These are phyloP conservation scores for Neoconidiobolus thromboides DNA, from an alignment of 371 early-diverging fungal species.

Conservation along the genomic window DNA sequence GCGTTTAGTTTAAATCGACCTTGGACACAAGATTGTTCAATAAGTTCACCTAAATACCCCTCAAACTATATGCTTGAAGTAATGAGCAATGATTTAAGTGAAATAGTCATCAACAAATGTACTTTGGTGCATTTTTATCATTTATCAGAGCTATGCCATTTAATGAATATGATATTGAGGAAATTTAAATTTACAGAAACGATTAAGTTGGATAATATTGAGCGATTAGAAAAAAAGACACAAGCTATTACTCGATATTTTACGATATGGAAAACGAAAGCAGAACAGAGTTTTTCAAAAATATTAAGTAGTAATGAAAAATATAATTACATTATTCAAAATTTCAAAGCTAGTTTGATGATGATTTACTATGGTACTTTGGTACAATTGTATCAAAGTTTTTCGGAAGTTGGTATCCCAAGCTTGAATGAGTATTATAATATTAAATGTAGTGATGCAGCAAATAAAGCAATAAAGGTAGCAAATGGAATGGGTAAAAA, in stretches of 20 bases:
- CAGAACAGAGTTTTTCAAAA: not conserved
- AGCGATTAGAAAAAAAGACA: too few species aligned
- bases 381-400: not conserved
- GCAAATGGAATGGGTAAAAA: not conserved
- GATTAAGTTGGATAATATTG: too few species aligned
- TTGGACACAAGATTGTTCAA: not conserved
- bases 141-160: not conserved
- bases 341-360: not conserved
- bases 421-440: not conserved
- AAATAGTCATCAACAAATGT: too few species aligned
- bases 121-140: not conserved
- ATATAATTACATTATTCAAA: not conserved
- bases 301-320: not conserved
- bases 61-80: not conserved
- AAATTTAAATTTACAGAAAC: constrained; percentile 1
- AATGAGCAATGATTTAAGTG: not conserved
- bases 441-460: not conserved
- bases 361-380: not conserved
- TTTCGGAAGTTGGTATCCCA: not conserved
- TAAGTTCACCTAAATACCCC: not conserved
- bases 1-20: constrained; percentile 5
- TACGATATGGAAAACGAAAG: not conserved
- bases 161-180: not conserved
- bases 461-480: not conserved
- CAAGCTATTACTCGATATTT: not conserved